Percentiles rank a stretch among this genome's conserved stretches.
Evolutionary conservation across 305 asterid species (phyloP).

Genomic region (Nicotiana rustica): DNA sequence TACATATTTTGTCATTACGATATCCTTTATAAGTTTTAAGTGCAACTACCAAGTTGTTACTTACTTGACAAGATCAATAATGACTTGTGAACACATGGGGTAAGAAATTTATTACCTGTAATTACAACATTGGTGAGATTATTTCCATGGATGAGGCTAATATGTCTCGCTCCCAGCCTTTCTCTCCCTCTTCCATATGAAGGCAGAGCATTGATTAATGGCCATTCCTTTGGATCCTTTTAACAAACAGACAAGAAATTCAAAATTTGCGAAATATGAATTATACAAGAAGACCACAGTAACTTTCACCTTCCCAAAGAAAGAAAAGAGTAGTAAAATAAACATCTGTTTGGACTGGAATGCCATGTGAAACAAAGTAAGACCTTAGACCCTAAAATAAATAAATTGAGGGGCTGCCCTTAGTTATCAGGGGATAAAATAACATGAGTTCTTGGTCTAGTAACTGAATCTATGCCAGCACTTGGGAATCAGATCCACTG

Average conservation of each 20-base stretch:
- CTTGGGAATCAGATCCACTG: neutral
- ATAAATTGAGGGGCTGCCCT: neutral
- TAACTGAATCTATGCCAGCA: neutral
- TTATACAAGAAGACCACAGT: too few relatives aligned
- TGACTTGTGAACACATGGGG: neutral
- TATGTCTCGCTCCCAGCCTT: constrained; percentile 88
- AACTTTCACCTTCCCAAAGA: neutral
- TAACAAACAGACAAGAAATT: neutral
- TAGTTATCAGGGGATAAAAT: neutral
- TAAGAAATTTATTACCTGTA: constrained; percentile 61
- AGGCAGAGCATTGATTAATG: constrained; percentile 79
- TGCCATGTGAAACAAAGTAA: neutral
- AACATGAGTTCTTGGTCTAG: neutral
- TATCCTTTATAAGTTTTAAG: neutral
- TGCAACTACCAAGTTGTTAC: neutral
- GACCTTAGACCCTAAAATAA: neutral
- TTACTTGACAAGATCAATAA: constrained; percentile 13
- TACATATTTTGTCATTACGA: neutral
- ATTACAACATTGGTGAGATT: constrained; percentile 72
- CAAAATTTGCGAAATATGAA: constrained; percentile 36
- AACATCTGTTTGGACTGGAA: neutral
- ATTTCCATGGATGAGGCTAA: constrained; percentile 94
- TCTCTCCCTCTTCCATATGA: constrained; percentile 98
- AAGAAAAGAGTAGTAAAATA: neutral
- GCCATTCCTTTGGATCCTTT: constrained; percentile 92